A percentile compares a stretch with the other conserved stretches of the same genome.
Evolutionary conservation across 2,329 filamentous ascomycete genomes (phyloP).

Genomic region (Stachybotrys echinatus): DNA sequence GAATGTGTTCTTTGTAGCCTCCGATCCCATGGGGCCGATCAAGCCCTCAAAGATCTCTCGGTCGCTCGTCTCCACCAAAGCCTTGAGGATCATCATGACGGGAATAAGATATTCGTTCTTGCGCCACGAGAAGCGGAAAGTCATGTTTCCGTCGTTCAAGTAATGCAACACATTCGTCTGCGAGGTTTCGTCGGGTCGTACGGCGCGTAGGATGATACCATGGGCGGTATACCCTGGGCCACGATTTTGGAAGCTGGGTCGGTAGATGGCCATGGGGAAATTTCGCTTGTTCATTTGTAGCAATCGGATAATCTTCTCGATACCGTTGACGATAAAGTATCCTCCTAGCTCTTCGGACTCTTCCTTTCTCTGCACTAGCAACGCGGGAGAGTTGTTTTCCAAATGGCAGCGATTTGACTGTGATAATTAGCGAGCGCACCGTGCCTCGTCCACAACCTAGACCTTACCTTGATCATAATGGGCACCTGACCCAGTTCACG

Average conservation of each 20-base stretch:
- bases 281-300: constrained; percentile 87
- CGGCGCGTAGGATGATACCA: constrained; percentile 86
- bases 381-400: constrained; percentile 74
- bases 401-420: constrained; percentile 89
- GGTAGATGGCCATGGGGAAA: constrained; percentile 89
- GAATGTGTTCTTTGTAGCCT: constrained; percentile 82
- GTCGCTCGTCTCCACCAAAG: constrained; percentile 91
- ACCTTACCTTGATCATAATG: constrained; percentile 83
- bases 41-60: constrained; percentile 93
- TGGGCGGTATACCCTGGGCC: constrained; percentile 83
- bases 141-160: constrained; percentile 90
- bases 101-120: constrained; percentile 97
- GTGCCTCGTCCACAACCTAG: neutral
- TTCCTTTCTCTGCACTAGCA: constrained; percentile 82
- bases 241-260: constrained; percentile 83
- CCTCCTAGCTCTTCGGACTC: constrained; percentile 94
- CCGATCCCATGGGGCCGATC: constrained; percentile 70
- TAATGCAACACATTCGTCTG: constrained; percentile 98
- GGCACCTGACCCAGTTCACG: constrained; percentile 86
- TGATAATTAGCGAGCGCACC: constrained; percentile 9
- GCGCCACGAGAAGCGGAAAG: constrained; percentile 94
- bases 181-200: constrained; percentile 94
- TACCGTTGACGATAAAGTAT: constrained; percentile 97
- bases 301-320: constrained; percentile 93
- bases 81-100: constrained; percentile 94